A percentile compares a stretch with the other conserved stretches of the same genome.
Evolutionary conservation across 257 asterid genomes (phyloP).

Genomic region (Solanum habrochaites): DNA sequence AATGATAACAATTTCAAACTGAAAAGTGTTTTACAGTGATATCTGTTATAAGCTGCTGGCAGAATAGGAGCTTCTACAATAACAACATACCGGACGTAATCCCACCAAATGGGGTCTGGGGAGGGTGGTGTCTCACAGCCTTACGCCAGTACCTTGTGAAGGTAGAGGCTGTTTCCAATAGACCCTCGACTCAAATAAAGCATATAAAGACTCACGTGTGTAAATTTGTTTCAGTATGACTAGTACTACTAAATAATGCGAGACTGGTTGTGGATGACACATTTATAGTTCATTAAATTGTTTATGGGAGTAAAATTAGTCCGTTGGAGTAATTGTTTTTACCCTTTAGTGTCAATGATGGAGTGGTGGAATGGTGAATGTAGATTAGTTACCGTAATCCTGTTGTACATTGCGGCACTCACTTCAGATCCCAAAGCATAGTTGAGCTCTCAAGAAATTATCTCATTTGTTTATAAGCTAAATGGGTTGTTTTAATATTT

Average conservation of each 20-base stretch:
- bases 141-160: neutral
- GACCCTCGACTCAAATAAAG: neutral
- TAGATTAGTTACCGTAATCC: neutral
- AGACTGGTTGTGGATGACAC: neutral
- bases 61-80: neutral
- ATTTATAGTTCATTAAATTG: neutral
- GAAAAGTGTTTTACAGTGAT: neutral
- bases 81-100: rapidly evolving
- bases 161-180: neutral
- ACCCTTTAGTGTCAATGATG: neutral
- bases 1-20: neutral
- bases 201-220: neutral
- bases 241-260: neutral
- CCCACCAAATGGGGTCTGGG: neutral
- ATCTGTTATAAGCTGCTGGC: neutral
- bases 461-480: neutral
- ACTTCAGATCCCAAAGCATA: neutral
- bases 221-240: neutral
- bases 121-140: too few species aligned
- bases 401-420: neutral
- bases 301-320: neutral
- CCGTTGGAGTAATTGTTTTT: neutral
- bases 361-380: neutral
- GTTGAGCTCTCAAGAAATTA: neutral
- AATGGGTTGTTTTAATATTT: neutral